Base-by-base conservation (phyloP, 106 monocot genomes). In the Apostasia shenzhenica region DNA sequence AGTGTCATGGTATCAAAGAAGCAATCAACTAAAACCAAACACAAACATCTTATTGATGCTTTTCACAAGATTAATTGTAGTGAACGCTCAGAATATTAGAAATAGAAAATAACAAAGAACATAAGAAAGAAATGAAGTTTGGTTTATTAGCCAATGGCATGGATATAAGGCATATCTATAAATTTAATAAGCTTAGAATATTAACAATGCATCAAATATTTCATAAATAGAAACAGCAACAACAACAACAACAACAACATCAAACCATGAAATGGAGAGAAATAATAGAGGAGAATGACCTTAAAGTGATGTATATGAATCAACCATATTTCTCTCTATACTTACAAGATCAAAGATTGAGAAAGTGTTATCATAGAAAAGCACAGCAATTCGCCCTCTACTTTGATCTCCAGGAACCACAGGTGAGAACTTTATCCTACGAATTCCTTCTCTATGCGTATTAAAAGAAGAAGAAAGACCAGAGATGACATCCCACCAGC, bases 271-370 rank as follows among this genome's bases (percentile, higher is more conserved):
- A 62, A 45, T 13, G 45, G 45, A 45, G 11, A 2, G 41, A 43
- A 62, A 26, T 26, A 26, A 26, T 26, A 26, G 26, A 26, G 26
- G 26, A 26, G 26, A 26, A 26, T 26, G 45, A 8, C 13, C 3
- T 42, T 9, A 57, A 57, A 6, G 39, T 57, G 6, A 43, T 41
- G 9, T 59, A 45, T 12, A 44, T 12, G 3, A 44, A 12, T 45
- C 12, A 12, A 62, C 4, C 12, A 45, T 62, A 11, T 61, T 61
- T 61, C 43, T 2, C 43, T 14, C 48, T 78, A 14, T 77, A 81
- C 95, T 95, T 78, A 99, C 99, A 59, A 99, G 93, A 76, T 99
- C 99, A 81, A 90, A 99, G 66, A 99, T 81, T 54, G 99, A 99
- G 72, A 99, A 99, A 39, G 99, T 90, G 68, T 99, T 90, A 61